Conservation (phyloP, 2,329 filamentous ascomycete genomes). For the Beauveria rudraprayagi region DNA sequence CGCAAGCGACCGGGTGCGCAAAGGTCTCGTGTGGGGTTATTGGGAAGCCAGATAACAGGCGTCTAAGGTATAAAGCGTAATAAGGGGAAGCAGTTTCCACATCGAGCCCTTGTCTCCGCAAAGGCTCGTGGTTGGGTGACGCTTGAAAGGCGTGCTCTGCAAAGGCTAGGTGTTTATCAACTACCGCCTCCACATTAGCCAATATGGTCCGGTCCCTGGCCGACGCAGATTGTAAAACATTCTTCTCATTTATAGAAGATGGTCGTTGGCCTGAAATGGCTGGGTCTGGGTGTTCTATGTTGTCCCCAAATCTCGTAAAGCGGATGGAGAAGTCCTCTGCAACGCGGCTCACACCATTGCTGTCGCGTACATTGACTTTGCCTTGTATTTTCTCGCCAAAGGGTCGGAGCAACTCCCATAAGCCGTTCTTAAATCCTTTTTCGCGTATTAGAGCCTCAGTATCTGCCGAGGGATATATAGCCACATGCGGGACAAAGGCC, state of each 20-base stretch:
- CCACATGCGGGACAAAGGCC: constrained; percentile 83
- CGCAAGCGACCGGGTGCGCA: constrained; percentile 84
- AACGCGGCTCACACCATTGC: constrained; percentile 69
- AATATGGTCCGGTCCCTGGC: constrained; percentile 31
- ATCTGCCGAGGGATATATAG: constrained; percentile 78
- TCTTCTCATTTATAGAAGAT: constrained; percentile 35
- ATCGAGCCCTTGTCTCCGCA: constrained; percentile 35
- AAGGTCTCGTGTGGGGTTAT: constrained; percentile 86
- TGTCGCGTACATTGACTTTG: constrained; percentile 85
- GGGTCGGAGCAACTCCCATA: constrained; percentile 79
- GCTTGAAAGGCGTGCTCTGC: constrained; percentile 53
- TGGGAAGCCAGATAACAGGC: constrained; percentile 71
- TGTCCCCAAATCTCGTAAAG: constrained; percentile 64
- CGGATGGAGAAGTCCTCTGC: constrained; percentile 88
- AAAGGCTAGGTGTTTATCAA: constrained; percentile 70
- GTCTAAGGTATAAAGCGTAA: constrained; percentile 76
- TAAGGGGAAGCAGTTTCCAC: constrained; percentile 60
- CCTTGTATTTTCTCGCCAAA: constrained; percentile 85
- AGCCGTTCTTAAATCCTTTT: constrained; percentile 76
- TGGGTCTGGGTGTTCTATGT: constrained; percentile 43
- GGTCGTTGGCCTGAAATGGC: constrained; percentile 19
- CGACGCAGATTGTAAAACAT: constrained; percentile 20
- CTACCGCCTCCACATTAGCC: constrained; percentile 67
- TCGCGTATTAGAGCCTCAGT: constrained; percentile 70
- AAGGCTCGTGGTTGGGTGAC: constrained; percentile 27